Evolutionary conservation across 805 yeast genomes (phyloP).

Genomic region (Teunomyces aglyptinius): DNA sequence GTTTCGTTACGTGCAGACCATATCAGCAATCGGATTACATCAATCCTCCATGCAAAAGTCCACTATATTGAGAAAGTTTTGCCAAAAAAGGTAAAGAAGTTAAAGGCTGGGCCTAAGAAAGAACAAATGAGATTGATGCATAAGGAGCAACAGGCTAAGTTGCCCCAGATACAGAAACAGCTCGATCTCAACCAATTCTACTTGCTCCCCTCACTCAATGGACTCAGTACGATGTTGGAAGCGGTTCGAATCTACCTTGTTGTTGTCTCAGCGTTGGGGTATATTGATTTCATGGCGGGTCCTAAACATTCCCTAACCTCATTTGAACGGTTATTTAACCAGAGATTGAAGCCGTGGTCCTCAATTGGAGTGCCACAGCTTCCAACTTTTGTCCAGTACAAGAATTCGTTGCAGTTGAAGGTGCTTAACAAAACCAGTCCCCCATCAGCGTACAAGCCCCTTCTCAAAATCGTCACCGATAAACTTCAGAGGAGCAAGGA

Average conservation of each 20-base stretch:
- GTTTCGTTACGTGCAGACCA: constrained; percentile 41
- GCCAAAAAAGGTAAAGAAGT: constrained; percentile 44
- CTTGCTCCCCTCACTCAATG: constrained; percentile 17
- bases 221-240: constrained; percentile 18
- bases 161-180: constrained; percentile 33
- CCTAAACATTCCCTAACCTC: constrained; percentile 20
- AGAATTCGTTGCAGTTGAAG: constrained; percentile 13
- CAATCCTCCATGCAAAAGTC: constrained; percentile 35
- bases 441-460: constrained; percentile 6
- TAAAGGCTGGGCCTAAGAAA: constrained; percentile 52
- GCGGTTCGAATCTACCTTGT: constrained; percentile 17
- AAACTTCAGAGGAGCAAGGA: constrained; percentile 7
- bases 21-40: constrained; percentile 34
- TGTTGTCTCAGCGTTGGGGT: constrained; percentile 16
- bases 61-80: constrained; percentile 30
- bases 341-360: constrained; percentile 77
- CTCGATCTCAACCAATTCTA: constrained; percentile 21
- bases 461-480: constrained; percentile 9
- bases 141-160: constrained; percentile 25
- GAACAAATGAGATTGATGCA: constrained; percentile 29
- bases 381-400: constrained; percentile 48
- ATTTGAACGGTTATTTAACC: constrained; percentile 25
- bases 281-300: constrained; percentile 25
- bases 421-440: background rate
- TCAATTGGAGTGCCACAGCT: constrained; percentile 75